Conservation (phyloP, 2,329 filamentous ascomycete species). For the Pseudogymnoascus destructans region DNA sequence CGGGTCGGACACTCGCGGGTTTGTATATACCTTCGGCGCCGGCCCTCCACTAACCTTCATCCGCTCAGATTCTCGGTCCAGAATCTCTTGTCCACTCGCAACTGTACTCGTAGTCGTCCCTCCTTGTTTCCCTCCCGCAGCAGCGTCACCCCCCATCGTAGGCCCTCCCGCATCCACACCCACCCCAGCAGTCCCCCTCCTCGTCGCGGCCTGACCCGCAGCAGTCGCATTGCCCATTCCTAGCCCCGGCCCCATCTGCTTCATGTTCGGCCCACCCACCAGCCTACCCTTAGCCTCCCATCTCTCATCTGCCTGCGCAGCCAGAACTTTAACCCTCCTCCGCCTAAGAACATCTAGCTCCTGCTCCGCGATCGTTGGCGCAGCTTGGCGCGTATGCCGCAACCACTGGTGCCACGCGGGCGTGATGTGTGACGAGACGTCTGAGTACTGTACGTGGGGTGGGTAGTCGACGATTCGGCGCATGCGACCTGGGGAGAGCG, state of each 20-base stretch:
- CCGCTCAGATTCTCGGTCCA: slow-evolving; percentile 1
- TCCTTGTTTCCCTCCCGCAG: background rate
- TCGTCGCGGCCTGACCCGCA: slow-evolving; percentile 11
- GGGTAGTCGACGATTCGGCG: slow-evolving; percentile 51
- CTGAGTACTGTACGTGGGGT: slow-evolving; percentile 37
- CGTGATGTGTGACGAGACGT: slow-evolving; percentile 37
- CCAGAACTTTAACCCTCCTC: slow-evolving; percentile 40
- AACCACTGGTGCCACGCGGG: slow-evolving; percentile 60
- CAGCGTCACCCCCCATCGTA: background rate
- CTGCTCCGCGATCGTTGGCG: slow-evolving; percentile 47
- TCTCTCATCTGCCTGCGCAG: slow-evolving; percentile 47
- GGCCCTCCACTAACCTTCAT: slow-evolving; percentile 1
- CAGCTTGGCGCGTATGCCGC: slow-evolving; percentile 41
- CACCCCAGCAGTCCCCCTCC: background rate
- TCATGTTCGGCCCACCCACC: slow-evolving; percentile 29
- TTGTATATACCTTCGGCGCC: background rate
- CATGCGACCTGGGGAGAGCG: slow-evolving; percentile 33
- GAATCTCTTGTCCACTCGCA: background rate
- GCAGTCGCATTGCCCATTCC: slow-evolving; percentile 13
- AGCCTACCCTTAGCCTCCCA: slow-evolving; percentile 48
- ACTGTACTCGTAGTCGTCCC: background rate
- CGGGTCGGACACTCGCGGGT: slow-evolving; percentile 9
- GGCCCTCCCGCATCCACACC: background rate
- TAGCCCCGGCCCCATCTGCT: slow-evolving; percentile 23
- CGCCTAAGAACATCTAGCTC: slow-evolving; percentile 38